A percentile compares a stretch with the other conserved stretches of the same genome.
phyloP scores from a whole-genome alignment of 2,329 filamentous ascomycete genomes.

The Epichloe elymi region DNA sequence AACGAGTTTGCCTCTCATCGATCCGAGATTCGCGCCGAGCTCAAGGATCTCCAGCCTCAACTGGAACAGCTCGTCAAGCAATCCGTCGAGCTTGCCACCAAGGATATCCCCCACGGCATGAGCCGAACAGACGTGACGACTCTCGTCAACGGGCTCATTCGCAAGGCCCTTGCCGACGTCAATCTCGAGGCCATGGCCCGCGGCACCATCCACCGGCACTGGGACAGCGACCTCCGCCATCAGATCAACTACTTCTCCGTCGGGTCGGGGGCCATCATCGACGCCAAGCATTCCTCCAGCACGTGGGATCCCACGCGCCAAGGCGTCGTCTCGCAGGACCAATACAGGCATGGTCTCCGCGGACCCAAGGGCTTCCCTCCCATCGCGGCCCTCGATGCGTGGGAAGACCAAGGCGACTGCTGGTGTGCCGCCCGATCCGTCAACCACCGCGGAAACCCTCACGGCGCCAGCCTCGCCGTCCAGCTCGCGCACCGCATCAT shows the following conservation, averaged over 20 bases:
- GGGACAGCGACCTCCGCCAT: constrained; percentile 30
- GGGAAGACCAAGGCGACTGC: constrained; percentile 73
- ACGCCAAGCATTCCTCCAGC: constrained; percentile 46
- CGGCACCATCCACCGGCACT: constrained; percentile 32
- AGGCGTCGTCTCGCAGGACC: constrained; percentile 7
- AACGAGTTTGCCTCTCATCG: constrained; percentile 25
- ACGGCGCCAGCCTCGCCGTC: constrained; percentile 53
- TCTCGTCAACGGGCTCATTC: constrained; percentile 28
- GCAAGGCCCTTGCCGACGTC: constrained; percentile 29
- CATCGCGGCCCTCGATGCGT: constrained; percentile 46
- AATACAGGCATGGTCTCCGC: constrained; percentile 10
- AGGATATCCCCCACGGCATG: constrained; percentile 19
- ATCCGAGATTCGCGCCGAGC: constrained; percentile 26
- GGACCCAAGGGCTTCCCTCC: constrained; percentile 20
- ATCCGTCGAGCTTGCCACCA: constrained; percentile 15
- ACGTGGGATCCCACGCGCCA: constrained; percentile 28
- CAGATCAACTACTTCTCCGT: constrained; percentile 62
- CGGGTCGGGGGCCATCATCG: constrained; percentile 52
- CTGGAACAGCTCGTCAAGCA: constrained; percentile 21
- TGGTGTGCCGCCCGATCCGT: constrained; percentile 56
- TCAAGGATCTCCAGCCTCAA: constrained; percentile 23
- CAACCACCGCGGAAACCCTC: constrained; percentile 28
- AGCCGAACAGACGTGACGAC: constrained; percentile 26
- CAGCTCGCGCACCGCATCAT: constrained; percentile 43
- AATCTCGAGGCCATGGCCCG: constrained; percentile 34